Evolutionary conservation across 441 rosid species (phyloP).

Genomic region (Iberis amara): DNA sequence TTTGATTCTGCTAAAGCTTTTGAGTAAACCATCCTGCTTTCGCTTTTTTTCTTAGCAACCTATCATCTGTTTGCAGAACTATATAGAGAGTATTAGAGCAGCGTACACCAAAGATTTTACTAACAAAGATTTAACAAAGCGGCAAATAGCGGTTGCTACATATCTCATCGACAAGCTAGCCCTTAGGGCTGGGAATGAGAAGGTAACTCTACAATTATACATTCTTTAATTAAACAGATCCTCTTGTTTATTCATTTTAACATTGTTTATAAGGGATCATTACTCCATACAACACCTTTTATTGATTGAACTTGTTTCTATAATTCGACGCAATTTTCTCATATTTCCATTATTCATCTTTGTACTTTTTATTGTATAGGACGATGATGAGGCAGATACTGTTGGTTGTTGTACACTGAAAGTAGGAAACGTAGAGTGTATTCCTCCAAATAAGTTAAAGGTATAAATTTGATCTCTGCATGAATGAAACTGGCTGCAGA

Average conservation of each 20-base stretch:
- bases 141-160: slow-evolving; percentile 90
- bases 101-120: slow-evolving; percentile 76
- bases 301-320: slow-evolving; percentile 1
- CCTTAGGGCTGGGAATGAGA: slow-evolving; percentile 94
- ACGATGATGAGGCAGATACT: slow-evolving; percentile 93
- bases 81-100: slow-evolving; percentile 60
- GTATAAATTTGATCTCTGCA: slow-evolving; percentile 34
- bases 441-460: slow-evolving; percentile 71
- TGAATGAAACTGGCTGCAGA: slow-evolving; percentile 4
- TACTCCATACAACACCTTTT: slow-evolving; percentile 3
- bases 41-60: slow-evolving; percentile 19
- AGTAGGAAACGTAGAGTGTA: slow-evolving; percentile 77
- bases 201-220: slow-evolving; percentile 39
- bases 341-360: slow-evolving; percentile 5
- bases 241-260: background rate
- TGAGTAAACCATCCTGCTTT: slow-evolving; percentile 17
- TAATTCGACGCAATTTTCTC: background rate
- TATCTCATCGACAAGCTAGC: slow-evolving; percentile 89
- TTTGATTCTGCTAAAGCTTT: slow-evolving; percentile 12
- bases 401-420: slow-evolving; percentile 92
- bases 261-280: background rate
- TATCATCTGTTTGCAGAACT: slow-evolving; percentile 46
- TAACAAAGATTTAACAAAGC: slow-evolving; percentile 49
- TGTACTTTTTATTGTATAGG: slow-evolving; percentile 35
- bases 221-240: background rate